phyloP scores from a whole-genome alignment of 257 asterid species.

The Hygrophila difformis region DNA sequence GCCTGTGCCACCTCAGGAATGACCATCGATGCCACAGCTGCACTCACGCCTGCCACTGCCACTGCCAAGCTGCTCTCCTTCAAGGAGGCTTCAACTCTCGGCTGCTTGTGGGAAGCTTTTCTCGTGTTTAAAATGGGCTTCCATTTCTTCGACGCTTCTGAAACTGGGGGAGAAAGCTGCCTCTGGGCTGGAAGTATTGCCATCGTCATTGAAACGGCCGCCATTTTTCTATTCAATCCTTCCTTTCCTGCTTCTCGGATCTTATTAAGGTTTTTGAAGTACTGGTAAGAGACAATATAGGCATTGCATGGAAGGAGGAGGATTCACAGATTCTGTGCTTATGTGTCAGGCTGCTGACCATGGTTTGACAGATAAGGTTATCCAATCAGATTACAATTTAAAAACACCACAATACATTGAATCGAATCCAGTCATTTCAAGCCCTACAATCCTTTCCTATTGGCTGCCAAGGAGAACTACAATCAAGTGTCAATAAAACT shows the following conservation, averaged over 20 bases:
- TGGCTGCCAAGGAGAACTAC: too few relatives aligned
- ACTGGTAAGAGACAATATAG: background rate
- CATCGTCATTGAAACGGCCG: conserved; percentile 39
- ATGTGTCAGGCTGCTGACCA: conserved; percentile 21
- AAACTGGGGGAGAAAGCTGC: conserved; percentile 5
- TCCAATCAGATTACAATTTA: too few relatives aligned
- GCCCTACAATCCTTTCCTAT: too few relatives aligned
- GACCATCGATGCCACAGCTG: conserved; percentile 37
- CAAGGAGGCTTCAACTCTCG: conserved; percentile 28
- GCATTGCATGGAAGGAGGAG: conserved; percentile 22
- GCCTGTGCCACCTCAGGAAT: conserved; percentile 44
- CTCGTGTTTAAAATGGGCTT: conserved; percentile 10
- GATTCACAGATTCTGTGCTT: conserved; percentile 21
- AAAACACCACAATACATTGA: too few relatives aligned
- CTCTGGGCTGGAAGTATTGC: too few relatives aligned
- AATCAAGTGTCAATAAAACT: too few relatives aligned
- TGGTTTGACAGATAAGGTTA: conserved; percentile 10
- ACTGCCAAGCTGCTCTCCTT: too few relatives aligned
- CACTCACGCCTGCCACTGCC: conserved; percentile 29
- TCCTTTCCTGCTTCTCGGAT: background rate
- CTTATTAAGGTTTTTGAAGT: background rate
- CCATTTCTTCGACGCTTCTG: conserved; percentile 17
- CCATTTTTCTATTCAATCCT: conserved; percentile 15
- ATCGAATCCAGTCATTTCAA: too few relatives aligned
- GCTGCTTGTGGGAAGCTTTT: too few relatives aligned